These are phyloP conservation scores for Aspergillus wentii DNA, from an alignment of 495 filamentous ascomycete genomes.

Conservation along the genomic window DNA sequence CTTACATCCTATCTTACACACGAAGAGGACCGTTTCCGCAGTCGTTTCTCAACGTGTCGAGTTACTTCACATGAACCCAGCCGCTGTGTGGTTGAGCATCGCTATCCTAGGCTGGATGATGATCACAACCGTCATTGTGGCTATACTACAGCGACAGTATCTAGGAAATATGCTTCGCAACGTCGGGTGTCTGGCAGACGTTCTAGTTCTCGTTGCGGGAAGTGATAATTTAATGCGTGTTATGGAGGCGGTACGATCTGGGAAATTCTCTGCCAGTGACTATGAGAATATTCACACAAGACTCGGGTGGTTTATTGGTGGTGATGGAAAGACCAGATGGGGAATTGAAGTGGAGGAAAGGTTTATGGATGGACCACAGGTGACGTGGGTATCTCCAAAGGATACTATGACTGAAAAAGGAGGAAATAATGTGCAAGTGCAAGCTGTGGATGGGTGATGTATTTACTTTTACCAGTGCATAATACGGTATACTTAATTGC, in stretches of 20 bases:
- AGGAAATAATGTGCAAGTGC: too few species aligned
- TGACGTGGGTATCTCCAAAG: too few species aligned
- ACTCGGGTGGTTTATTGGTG: slow-evolving; percentile 2
- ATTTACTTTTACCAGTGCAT: too few species aligned
- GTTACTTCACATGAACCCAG: slow-evolving; percentile 22
- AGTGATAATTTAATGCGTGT: slow-evolving; percentile 1
- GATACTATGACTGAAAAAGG: too few species aligned
- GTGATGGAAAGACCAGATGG: not conserved
- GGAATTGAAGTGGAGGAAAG: not conserved
- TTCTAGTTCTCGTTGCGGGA: slow-evolving; percentile 6
- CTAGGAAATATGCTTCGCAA: slow-evolving; percentile 16
- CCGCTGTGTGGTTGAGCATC: slow-evolving; percentile 31
- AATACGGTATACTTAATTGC: too few species aligned
- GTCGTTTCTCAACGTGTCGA: slow-evolving; percentile 18
- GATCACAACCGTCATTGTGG: slow-evolving; percentile 18
- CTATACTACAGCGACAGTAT: slow-evolving; percentile 14
- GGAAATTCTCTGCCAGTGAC: not conserved
- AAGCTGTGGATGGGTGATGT: too few species aligned
- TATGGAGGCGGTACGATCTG: not conserved
- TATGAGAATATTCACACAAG: not conserved
- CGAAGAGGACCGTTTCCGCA: slow-evolving; percentile 12
- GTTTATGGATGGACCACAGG: not conserved
- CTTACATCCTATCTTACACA: slow-evolving; percentile 16
- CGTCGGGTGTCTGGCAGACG: slow-evolving; percentile 16
- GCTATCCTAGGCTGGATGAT: slow-evolving; percentile 28